Evolutionary conservation across 768 basidiomycete genomes (phyloP), one percentile per base, ranked within the genome.

Genomic region (Kwoniella shandongensis): DNA sequence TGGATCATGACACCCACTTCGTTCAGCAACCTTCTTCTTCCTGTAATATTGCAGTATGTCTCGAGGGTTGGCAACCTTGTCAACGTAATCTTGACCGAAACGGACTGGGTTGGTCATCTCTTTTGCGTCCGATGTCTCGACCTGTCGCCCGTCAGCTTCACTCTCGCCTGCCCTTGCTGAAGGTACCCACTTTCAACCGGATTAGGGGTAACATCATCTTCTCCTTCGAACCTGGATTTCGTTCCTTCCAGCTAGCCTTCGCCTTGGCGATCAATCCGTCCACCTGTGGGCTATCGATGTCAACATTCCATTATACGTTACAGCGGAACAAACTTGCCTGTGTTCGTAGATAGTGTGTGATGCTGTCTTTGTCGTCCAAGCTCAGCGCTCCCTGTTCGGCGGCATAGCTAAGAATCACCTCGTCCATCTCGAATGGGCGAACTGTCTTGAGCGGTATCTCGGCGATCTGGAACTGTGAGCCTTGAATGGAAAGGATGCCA

Each of bases 51-150:
- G 83, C 26, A 99, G 83, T 22, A 96, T 83, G 72, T 98, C 94
- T 25, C 91, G 83, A 15, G 96, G 94, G 72, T 99, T 99, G 11
- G 96, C 96, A 32, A 98, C 83, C 20, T 83, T 83, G 1, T 89
- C 90, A 63, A 86, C 83, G 76, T 97, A 97, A 74, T 94, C 89
- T 74, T 94, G 92, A 1, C 96, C 94, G 73, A 99, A 96, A 10
- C 96, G 87, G 49, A 94, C 87, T 22, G 94, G 93, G 74, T 99
- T 99, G 51, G 88, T 91, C 79, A 91, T 91, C 67, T 90, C 88
- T 54, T 84, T 85, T 7, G 91, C 88, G 40, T 88, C 89, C 0
- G 93, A 89, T 0, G 91, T 93, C 72, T 94, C 91, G 17, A 94
- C 91, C 88, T 86, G 61, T 38, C 56, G n/a, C n/a, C 27, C 59